phyloP scores from a whole-genome alignment of 306 rosid species.

The Herpetospermum pedunculosum region DNA sequence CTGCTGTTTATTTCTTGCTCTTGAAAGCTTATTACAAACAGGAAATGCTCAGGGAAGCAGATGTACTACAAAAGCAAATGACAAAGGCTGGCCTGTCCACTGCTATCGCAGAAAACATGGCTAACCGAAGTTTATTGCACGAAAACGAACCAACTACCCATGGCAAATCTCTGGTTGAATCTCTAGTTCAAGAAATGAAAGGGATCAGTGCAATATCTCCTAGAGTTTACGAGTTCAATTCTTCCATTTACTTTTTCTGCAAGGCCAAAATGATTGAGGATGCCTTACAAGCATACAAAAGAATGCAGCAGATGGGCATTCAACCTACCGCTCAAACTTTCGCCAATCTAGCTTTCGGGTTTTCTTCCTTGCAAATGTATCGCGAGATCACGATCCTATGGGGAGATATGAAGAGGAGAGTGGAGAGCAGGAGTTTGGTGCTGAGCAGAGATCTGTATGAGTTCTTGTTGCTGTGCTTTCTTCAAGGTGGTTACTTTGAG shows the following conservation, averaged over 20 bases:
- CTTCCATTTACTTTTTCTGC: constrained; percentile 67
- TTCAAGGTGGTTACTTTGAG: constrained; percentile 87
- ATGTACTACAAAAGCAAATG: constrained; percentile 59
- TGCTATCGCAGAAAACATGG: constrained; percentile 25
- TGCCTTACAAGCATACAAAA: constrained; percentile 55
- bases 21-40: constrained; percentile 45
- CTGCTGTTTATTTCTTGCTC: constrained; percentile 28
- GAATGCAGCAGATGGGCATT: constrained; percentile 45
- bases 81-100: constrained; percentile 21
- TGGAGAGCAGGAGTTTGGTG: constrained; percentile 24
- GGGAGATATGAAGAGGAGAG: constrained; percentile 79
- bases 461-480: constrained; percentile 49
- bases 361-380: constrained; percentile 58
- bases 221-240: constrained; percentile 41
- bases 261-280: constrained; percentile 83
- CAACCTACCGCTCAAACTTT: constrained; percentile 52
- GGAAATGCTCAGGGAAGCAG: constrained; percentile 54
- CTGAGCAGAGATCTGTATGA: constrained; percentile 54
- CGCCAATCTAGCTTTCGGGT: constrained; percentile 34
- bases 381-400: constrained; percentile 63
- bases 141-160: constrained; percentile 11
- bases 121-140: neutral
- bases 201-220: constrained; percentile 20
- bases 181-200: constrained; percentile 37
- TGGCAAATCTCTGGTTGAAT: constrained; percentile 25